Conservation (phyloP, 2,329 filamentous ascomycete genomes). For the Calonectria henricotiae region DNA sequence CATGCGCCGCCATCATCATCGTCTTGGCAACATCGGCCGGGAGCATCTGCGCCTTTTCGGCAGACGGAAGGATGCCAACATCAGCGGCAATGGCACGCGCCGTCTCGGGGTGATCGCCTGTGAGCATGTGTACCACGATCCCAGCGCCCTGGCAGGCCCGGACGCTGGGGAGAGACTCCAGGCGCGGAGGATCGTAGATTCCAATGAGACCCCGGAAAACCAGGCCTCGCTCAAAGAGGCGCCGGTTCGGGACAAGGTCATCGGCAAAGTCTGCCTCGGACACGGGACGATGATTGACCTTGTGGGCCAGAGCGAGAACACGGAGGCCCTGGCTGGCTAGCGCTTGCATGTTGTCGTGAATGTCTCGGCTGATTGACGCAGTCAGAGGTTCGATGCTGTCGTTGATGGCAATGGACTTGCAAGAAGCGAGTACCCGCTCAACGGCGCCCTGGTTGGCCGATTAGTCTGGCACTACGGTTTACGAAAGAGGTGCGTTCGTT, state of each 20-base stretch:
- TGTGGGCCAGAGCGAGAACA: constrained; percentile 74
- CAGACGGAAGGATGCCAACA: constrained; percentile 71
- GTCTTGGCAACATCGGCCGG: constrained; percentile 68
- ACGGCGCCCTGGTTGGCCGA: constrained; percentile 69
- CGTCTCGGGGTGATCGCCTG: constrained; percentile 75
- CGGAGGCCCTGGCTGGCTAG: constrained; percentile 76
- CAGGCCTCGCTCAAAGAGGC: constrained; percentile 68
- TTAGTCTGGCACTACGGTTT: background rate
- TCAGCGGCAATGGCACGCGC: constrained; percentile 74
- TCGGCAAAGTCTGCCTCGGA: constrained; percentile 53
- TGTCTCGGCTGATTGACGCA: constrained; percentile 64
- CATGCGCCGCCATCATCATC: constrained; percentile 75
- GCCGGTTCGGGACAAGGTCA: constrained; percentile 44
- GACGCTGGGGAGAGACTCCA: constrained; percentile 73
- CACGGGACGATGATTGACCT: constrained; percentile 35
- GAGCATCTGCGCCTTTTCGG: constrained; percentile 57
- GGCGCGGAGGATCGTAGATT: constrained; percentile 78
- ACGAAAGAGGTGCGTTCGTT: too few species aligned
- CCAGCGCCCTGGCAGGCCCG: constrained; percentile 71
- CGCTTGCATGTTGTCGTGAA: constrained; percentile 77
- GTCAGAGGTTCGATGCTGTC: constrained; percentile 57
- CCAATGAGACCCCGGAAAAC: constrained; percentile 77
- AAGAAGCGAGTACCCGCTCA: constrained; percentile 76
- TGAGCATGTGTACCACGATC: constrained; percentile 77
- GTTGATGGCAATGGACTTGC: constrained; percentile 65